Base-by-base conservation (phyloP, 1,139 yeast species). In the Candida albicans region DNA sequence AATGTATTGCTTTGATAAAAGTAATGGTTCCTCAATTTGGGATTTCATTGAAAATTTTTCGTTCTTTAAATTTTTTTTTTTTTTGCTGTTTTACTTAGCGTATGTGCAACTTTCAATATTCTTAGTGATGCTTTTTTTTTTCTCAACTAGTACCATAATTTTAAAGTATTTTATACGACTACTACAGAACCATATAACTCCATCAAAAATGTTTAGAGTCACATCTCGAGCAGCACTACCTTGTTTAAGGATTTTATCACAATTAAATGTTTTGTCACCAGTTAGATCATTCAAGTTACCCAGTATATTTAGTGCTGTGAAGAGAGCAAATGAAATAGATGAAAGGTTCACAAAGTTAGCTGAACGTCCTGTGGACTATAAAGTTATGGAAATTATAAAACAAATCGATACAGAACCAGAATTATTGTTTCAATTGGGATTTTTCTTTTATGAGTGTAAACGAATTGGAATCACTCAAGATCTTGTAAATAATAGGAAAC, bases 371-470 rank as follows among this genome's bases (percentile, higher is more conserved):
- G 35, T 42, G 8, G 27, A 35, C 7, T 37, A 9, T 4, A 48
- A 49, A 31, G 35, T 39, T n/a, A 48, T 47, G 1, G 52, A 57
- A 36, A 52, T 73, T 9, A 46, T 73, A 39, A 44, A 46, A 1
- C 44, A 52, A n/a, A 62, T 71, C n/a, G 48, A 52, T 7, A 52
- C 47, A 13, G 57, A 59, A n/a, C 63, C 65, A 2, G 75, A 69
- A 44, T 53, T 72, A 12, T 56, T 68, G 25, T 59, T 52, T 38
- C 52, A 68, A 22, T 51, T 73, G 31, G 57, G 67, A 27, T 50
- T 59, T 12, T 70, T 71, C 50, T 69, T 70, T 43, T 50, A 48
- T 15, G 70, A 69, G 47, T 64, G 74, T 38, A 49, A 57, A 29
- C 54, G 56, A 37, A 48, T 70, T 3, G 75, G 73, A 2, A 66